Evolutionary conservation across 441 rosid genomes (phyloP).

Genomic region (Arabidopsis hybrid): DNA sequence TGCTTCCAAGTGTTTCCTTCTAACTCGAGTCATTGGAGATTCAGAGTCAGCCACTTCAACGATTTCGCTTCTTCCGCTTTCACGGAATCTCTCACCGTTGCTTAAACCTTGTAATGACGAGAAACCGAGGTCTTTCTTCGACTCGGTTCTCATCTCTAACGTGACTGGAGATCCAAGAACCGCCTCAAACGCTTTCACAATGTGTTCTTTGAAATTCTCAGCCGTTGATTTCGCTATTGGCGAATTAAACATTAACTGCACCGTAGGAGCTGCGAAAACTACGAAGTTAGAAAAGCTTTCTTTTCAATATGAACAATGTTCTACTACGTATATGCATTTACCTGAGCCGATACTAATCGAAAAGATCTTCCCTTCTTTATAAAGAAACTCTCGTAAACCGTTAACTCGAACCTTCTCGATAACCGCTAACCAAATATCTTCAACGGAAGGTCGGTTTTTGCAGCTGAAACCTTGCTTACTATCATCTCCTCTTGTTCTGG

Average conservation of each 20-base stretch:
- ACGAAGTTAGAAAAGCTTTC: constrained; percentile 7
- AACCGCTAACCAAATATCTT: constrained; percentile 90
- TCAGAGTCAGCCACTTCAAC: constrained; percentile 67
- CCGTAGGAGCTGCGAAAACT: constrained; percentile 80
- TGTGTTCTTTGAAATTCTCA: constrained; percentile 70
- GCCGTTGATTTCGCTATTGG: constrained; percentile 67
- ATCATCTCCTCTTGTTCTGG: constrained; percentile 45
- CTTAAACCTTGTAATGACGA: constrained; percentile 38
- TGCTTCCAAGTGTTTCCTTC: constrained; percentile 59
- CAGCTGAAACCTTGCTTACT: constrained; percentile 45
- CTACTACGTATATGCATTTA: constrained; percentile 42
- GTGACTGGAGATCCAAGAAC: constrained; percentile 86
- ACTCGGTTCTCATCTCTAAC: constrained; percentile 82
- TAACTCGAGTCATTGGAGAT: constrained; percentile 46
- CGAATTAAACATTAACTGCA: constrained; percentile 80
- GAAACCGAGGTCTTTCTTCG: constrained; percentile 53
- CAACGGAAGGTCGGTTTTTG: constrained; percentile 53
- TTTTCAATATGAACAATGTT: background rate
- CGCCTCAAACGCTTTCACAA: constrained; percentile 85
- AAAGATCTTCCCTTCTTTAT: constrained; percentile 80
- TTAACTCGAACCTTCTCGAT: constrained; percentile 67
- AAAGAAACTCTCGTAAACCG: constrained; percentile 71
- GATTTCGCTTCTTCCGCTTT: constrained; percentile 66
- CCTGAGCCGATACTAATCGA: constrained; percentile 94
- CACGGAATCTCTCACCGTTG: constrained; percentile 2